A percentile compares a stretch with the other conserved stretches of the same genome.
phyloP scores from a whole-genome alignment of 2,329 filamentous ascomycete genomes.

The Colletotrichum sp. region DNA sequence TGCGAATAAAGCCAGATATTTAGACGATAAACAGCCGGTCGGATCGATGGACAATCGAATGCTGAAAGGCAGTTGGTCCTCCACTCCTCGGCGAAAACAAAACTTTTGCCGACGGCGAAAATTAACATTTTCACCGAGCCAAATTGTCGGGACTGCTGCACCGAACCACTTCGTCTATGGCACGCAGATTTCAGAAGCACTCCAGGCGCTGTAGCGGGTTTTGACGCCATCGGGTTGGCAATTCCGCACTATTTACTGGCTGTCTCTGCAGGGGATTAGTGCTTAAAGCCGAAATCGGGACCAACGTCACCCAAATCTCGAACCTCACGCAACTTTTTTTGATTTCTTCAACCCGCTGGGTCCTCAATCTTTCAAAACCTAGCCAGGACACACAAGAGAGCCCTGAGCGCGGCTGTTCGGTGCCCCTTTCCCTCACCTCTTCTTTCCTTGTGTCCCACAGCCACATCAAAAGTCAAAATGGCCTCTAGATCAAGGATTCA shows the following conservation, averaged over 20 bases:
- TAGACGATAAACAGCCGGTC: not conserved
- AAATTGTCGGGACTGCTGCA: not conserved
- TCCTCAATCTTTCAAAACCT: not conserved
- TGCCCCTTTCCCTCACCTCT: not conserved
- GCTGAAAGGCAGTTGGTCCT: not conserved
- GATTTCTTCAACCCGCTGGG: not conserved
- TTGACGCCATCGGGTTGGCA: not conserved
- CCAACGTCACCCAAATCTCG: not conserved
- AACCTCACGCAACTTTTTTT: slow-evolving; percentile 2
- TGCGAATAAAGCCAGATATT: not conserved
- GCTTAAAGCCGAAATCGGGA: slow-evolving; percentile 18
- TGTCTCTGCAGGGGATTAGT: not conserved
- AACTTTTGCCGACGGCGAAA: slow-evolving; percentile 6
- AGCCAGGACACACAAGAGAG: not conserved
- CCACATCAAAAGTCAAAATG: slow-evolving; percentile 9
- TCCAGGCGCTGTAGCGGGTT: not conserved
- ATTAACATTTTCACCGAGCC: not conserved
- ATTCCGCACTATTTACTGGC: not conserved
- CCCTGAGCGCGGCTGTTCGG: not conserved
- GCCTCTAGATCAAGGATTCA: slow-evolving; percentile 23
- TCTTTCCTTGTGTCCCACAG: not conserved
- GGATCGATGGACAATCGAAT: not conserved
- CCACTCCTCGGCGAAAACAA: not conserved
- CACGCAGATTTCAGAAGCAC: not conserved
- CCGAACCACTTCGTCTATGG: not conserved